Conservation (phyloP, 164 flowering plant genomes). For the Piper longum region DNA sequence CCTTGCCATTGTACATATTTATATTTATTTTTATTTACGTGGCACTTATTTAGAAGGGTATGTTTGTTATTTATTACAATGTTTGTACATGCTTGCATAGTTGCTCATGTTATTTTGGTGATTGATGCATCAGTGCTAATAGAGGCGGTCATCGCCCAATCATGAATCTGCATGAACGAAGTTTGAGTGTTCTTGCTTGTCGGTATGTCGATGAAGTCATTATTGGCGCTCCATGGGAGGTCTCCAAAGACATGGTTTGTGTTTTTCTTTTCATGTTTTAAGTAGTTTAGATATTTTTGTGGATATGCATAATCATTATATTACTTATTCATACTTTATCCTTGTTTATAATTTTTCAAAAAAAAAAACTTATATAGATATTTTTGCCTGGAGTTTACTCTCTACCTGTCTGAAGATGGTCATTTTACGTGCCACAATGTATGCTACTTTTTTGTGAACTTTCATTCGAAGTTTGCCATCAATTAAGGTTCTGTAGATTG, state of each 20-base stretch:
- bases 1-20: too few species aligned
- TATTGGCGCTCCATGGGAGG: constrained; percentile 96
- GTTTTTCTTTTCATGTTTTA: constrained; percentile 1
- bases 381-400: too few species aligned
- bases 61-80: too few species aligned
- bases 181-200: constrained; percentile 90
- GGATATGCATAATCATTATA: neutral
- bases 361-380: neutral
- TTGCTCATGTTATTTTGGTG: neutral
- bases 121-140: constrained; percentile 36
- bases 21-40: too few species aligned
- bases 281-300: neutral
- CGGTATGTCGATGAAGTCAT: constrained; percentile 92
- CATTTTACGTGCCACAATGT: neutral
- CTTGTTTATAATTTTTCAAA: neutral
- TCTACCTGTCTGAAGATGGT: neutral
- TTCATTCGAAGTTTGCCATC: neutral
- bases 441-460: too few species aligned
- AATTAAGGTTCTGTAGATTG: too few species aligned
- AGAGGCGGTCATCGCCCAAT: constrained; percentile 95
- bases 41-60: too few species aligned
- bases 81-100: neutral
- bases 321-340: neutral
- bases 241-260: constrained; percentile 87
- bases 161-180: constrained; percentile 97